Evolutionary conservation across 139 green algal species (phyloP).

Genomic region (Trebouxia sp.): DNA sequence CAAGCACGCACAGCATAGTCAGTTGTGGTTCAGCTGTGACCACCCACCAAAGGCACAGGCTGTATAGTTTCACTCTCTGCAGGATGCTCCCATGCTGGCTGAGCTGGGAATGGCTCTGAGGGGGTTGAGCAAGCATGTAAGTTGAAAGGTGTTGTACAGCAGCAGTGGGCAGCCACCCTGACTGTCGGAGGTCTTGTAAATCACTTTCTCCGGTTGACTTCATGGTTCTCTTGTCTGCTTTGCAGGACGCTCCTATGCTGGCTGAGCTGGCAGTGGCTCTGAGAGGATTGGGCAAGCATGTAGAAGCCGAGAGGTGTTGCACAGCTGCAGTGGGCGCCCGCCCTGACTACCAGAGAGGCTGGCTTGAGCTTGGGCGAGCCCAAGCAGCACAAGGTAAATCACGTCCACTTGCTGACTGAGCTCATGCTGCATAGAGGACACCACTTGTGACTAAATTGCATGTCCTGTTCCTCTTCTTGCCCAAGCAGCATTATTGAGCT

Average conservation of each 20-base stretch:
- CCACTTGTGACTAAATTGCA: too few relatives aligned
- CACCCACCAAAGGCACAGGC: too few relatives aligned
- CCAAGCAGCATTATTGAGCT: too few relatives aligned
- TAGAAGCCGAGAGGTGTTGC: constrained; percentile 15
- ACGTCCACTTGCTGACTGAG: too few relatives aligned
- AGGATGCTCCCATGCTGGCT: constrained; percentile 20
- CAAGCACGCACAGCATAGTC: too few relatives aligned
- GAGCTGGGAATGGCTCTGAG: background rate
- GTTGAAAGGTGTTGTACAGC: constrained; percentile 12
- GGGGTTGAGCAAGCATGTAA: constrained; percentile 7
- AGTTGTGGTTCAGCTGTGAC: too few relatives aligned
- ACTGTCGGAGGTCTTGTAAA: background rate
- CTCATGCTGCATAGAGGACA: too few relatives aligned
- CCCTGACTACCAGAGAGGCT: constrained; percentile 17
- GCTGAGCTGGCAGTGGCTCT: background rate
- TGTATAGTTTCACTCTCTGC: too few relatives aligned
- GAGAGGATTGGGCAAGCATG: constrained; percentile 7
- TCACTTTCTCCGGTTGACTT: too few relatives aligned
- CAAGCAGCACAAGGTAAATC: constrained; percentile 3
- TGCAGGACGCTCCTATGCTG: constrained; percentile 5
- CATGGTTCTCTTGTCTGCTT: too few relatives aligned
- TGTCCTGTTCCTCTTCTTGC: background rate
- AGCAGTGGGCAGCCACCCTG: background rate
- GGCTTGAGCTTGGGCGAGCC: background rate
- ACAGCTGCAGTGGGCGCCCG: constrained; percentile 7